phyloP scores from a whole-genome alignment of 139 green algal genomes.

The Chlamydomonas sphaeroides region DNA sequence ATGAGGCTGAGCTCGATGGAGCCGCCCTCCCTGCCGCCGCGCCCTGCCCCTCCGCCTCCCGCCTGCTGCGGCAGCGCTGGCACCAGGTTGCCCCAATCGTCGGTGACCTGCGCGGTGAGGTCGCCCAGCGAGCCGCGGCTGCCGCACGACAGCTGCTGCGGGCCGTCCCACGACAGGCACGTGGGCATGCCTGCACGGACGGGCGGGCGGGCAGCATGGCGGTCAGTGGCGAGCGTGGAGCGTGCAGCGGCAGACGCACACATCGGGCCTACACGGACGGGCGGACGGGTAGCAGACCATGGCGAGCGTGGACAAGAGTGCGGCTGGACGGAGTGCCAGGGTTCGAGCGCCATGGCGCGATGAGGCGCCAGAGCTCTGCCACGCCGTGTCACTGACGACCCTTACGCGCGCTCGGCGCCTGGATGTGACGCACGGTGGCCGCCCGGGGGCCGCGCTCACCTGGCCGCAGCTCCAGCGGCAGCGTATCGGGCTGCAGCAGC shows the following conservation, averaged over 20 bases:
- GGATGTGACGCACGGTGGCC: too few species aligned
- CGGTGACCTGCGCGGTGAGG: constrained; percentile 54
- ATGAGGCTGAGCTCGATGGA: constrained; percentile 53
- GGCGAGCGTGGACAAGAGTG: too few species aligned
- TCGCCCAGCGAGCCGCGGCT: constrained; percentile 47
- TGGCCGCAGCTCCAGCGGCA: constrained; percentile 59
- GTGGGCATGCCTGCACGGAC: constrained; percentile 57
- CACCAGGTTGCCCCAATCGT: constrained; percentile 64
- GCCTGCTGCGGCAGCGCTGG: background rate
- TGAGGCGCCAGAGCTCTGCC: background rate
- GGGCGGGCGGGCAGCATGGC: too few species aligned
- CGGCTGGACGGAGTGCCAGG: too few species aligned
- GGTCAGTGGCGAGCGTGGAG: too few species aligned
- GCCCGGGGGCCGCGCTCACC: too few species aligned
- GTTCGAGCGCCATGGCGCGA: too few species aligned
- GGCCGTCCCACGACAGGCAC: constrained; percentile 59
- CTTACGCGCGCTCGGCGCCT: too few species aligned
- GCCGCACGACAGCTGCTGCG: constrained; percentile 52
- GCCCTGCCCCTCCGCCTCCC: background rate
- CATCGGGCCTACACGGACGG: too few species aligned
- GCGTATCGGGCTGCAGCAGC: constrained; percentile 54
- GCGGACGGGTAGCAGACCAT: too few species aligned
- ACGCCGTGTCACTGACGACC: too few species aligned
- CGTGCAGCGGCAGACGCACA: too few species aligned
- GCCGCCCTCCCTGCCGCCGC: background rate